Percentiles rank a stretch among this genome's conserved stretches.
phyloP scores from a whole-genome alignment of 73 alveolate genomes.

The Paramecium tetraurelia region DNA sequence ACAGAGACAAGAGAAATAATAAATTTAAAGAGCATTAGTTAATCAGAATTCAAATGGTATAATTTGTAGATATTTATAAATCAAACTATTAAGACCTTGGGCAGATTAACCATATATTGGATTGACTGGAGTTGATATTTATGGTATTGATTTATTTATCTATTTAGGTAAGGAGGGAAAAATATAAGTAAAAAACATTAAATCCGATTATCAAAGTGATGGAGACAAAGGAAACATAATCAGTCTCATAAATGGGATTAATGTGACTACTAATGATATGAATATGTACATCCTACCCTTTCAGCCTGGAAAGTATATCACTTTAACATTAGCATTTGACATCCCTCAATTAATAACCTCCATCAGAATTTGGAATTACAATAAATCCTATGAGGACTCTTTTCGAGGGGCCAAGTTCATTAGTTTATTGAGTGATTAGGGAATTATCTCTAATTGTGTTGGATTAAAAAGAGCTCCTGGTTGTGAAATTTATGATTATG shows the following conservation, averaged over 20 bases:
- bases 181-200: slow-evolving; percentile 56
- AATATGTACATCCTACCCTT: slow-evolving; percentile 84
- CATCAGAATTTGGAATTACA: slow-evolving; percentile 75
- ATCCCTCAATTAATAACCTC: slow-evolving; percentile 60
- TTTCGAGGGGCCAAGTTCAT: slow-evolving; percentile 76
- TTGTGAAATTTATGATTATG: slow-evolving; percentile 61
- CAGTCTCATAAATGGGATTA: slow-evolving; percentile 70
- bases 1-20: background rate
- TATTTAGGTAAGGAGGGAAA: slow-evolving; percentile 26
- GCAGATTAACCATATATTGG: slow-evolving; percentile 83
- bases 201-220: slow-evolving; percentile 61
- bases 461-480: slow-evolving; percentile 81
- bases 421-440: slow-evolving; percentile 65
- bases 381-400: slow-evolving; percentile 76
- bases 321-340: slow-evolving; percentile 64
- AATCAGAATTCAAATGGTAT: slow-evolving; percentile 7
- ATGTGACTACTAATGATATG: slow-evolving; percentile 76
- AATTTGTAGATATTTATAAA: slow-evolving; percentile 62
- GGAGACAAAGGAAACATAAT: slow-evolving; percentile 83
- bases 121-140: slow-evolving; percentile 79
- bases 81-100: slow-evolving; percentile 70
- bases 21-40: background rate
- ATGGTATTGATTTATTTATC: slow-evolving; percentile 50
- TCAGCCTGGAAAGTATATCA: slow-evolving; percentile 67
- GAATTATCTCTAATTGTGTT: slow-evolving; percentile 64